These are phyloP conservation scores for Penstemon barbatus DNA, from an alignment of 257 asterid species.

Conservation along the genomic window DNA sequence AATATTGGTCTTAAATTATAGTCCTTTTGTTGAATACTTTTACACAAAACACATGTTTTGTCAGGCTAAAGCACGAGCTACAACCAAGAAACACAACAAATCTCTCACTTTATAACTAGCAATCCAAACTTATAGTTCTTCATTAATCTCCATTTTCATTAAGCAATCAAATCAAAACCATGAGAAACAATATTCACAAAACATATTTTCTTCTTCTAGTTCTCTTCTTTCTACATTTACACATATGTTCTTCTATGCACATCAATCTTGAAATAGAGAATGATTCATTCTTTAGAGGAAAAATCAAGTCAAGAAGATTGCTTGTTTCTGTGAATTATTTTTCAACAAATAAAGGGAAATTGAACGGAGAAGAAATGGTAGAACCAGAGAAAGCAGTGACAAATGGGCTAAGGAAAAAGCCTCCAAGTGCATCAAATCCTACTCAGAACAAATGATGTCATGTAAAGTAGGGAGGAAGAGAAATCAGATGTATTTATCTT, in stretches of 20 bases:
- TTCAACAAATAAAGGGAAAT: conserved; percentile 30
- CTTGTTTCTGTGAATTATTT: conserved; percentile 29
- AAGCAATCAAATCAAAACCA: not conserved
- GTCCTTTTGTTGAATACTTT: conserved; percentile 17
- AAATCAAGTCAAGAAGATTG: conserved; percentile 40
- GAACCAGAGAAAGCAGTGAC: conserved; percentile 49
- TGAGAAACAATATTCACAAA: conserved; percentile 24
- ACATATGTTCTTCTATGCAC: conserved; percentile 9
- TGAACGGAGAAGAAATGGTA: conserved; percentile 30
- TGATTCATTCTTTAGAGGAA: not conserved
- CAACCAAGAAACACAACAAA: conserved; percentile 17
- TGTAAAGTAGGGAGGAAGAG: conserved; percentile 23
- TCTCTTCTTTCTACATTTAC: conserved; percentile 30
- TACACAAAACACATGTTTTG: conserved; percentile 43
- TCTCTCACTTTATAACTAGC: conserved; percentile 28
- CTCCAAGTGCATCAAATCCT: conserved; percentile 59
- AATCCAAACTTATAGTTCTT: conserved; percentile 12
- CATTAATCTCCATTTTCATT: conserved; percentile 26
- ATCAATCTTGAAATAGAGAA: conserved; percentile 2
- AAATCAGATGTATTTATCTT: not conserved
- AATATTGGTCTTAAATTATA: conserved; percentile 10
- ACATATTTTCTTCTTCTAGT: conserved; percentile 30
- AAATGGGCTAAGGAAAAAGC: conserved; percentile 43
- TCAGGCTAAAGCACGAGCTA: conserved; percentile 37
- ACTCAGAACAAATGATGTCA: conserved; percentile 41